Evolutionary conservation across 257 asterid genomes (phyloP).

Genomic region (Penstemon davidsonii): DNA sequence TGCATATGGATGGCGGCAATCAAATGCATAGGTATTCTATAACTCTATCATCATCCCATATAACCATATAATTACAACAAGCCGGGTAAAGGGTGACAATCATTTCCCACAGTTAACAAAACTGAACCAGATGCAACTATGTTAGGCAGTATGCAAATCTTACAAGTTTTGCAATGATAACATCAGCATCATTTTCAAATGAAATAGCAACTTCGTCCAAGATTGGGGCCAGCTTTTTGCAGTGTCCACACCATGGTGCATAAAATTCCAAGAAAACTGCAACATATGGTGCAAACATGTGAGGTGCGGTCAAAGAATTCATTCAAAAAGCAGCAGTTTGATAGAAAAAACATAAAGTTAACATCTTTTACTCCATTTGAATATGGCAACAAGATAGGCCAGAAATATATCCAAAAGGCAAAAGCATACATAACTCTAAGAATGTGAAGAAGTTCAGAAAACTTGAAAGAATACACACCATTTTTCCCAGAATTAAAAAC

Average conservation of each 20-base stretch:
- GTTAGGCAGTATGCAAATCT: conserved; percentile 29
- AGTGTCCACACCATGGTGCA: conserved; percentile 98
- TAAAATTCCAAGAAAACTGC: conserved; percentile 81
- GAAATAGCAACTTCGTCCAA: conserved; percentile 88
- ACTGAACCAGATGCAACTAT: not conserved
- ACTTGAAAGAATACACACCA: conserved; percentile 35
- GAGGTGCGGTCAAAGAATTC: no score
- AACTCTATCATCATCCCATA: no score
- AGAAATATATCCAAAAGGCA: no score
- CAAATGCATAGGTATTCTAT: no score
- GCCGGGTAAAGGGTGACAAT: not conserved
- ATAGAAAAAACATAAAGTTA: no score
- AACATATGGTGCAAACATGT: conserved; percentile 14
- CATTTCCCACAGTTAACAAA: not conserved
- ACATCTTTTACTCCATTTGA: not conserved
- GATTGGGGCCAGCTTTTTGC: conserved; percentile 88
- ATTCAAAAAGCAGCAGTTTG: no score
- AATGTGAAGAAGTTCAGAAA: no score
- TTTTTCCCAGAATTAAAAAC: conserved; percentile 62
- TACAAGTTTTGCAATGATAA: conserved; percentile 78
- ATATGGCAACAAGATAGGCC: no score
- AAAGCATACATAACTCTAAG: no score
- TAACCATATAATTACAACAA: no score
- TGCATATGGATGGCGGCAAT: no score
- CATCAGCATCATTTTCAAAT: conserved; percentile 63